These are phyloP conservation scores for Nannochloropsis gaditana DNA, from an alignment of 108 stramenopile species.

Conservation along the genomic window DNA sequence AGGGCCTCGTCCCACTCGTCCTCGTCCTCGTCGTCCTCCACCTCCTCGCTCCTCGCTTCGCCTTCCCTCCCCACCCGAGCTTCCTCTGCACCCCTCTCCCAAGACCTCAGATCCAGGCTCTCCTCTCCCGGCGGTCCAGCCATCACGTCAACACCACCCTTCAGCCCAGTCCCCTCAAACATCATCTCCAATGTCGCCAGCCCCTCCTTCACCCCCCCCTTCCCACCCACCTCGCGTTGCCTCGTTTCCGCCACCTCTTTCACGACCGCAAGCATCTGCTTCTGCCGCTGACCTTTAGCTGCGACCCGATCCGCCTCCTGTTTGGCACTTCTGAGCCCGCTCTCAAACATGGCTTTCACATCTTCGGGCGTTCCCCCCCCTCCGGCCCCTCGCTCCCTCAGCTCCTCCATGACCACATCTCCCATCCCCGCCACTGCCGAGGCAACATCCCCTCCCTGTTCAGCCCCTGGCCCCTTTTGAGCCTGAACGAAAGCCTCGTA, in stretches of 20 bases:
- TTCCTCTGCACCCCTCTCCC: neutral
- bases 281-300: conserved; percentile 2
- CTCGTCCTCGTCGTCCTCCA: conserved; percentile 16
- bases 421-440: conserved; percentile 1
- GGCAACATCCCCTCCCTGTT: neutral
- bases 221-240: neutral
- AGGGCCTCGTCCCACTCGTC: neutral
- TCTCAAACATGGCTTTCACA: neutral
- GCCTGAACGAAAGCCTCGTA: conserved; percentile 7
- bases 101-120: neutral
- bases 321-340: neutral
- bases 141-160: conserved; percentile 39
- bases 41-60: conserved; percentile 36
- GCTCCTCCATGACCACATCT: neutral
- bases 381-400: neutral
- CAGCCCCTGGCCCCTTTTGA: neutral
- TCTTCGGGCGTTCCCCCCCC: conserved; percentile 4
- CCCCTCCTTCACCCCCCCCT: conserved; percentile 24
- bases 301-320: neutral
- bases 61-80: conserved; percentile 18
- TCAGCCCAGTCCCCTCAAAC: conserved; percentile 35
- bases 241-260: neutral
- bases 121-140: conserved; percentile 26
- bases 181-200: conserved; percentile 34
- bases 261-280: conserved; percentile 9